Evolutionary conservation across 495 filamentous ascomycete genomes (phyloP).

Genomic region (Penicillium verhagenii): DNA sequence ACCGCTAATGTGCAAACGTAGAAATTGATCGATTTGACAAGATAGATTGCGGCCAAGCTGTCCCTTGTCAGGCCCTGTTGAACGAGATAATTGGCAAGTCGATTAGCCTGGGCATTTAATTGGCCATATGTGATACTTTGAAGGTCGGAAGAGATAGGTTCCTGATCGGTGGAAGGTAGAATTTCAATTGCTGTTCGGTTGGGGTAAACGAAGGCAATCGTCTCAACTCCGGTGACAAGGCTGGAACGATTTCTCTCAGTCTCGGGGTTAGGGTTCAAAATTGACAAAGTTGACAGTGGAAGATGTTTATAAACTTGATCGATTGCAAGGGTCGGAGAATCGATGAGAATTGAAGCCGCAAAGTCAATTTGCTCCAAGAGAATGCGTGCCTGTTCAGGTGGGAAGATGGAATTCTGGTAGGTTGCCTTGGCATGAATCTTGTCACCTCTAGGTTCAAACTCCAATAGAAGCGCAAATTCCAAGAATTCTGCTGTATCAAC

Average conservation of each 20-base stretch:
- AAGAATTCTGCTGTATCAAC: constrained; percentile 61
- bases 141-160: constrained; percentile 18
- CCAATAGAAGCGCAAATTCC: constrained; percentile 71
- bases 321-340: constrained; percentile 35
- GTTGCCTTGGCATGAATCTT: constrained; percentile 47
- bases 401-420: constrained; percentile 50
- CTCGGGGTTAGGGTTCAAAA: constrained; percentile 44
- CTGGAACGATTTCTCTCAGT: constrained; percentile 10
- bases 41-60: constrained; percentile 62
- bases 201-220: constrained; percentile 45
- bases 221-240: constrained; percentile 56
- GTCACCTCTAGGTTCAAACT: constrained; percentile 58
- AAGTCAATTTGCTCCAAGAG: constrained; percentile 58
- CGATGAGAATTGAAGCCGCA: constrained; percentile 46
- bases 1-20: constrained; percentile 72
- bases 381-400: constrained; percentile 45
- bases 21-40: constrained; percentile 66
- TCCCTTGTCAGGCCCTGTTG: constrained; percentile 42
- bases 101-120: constrained; percentile 61
- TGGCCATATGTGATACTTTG: constrained; percentile 58
- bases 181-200: constrained; percentile 59
- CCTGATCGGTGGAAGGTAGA: constrained; percentile 37
- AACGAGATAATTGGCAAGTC: constrained; percentile 58
- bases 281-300: constrained; percentile 47
- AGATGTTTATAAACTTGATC: constrained; percentile 31